Evolutionary conservation across 108 stramenopile species (phyloP), one percentile per base, ranked within the genome.

Genomic region (Cyclotella choctawhatcheeana): DNA sequence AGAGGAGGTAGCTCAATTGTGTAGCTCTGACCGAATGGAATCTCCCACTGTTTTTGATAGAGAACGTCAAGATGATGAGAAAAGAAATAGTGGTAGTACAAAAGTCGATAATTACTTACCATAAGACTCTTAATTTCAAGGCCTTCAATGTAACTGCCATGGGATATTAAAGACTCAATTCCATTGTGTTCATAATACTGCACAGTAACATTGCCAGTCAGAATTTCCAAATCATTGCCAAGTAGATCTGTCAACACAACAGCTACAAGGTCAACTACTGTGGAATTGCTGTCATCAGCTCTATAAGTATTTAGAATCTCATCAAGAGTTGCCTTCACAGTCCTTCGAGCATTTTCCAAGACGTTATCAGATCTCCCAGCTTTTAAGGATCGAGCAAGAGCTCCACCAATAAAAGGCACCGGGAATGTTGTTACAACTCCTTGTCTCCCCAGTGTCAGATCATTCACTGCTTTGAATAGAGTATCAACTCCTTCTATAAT

Each of bases 371-470:
- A 43, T 4, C 21, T 21, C 17, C 60, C 43, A 24, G 69, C 69
- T 17, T 60, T 53, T 6, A 60, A 29, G 1, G 54, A 33, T 10
- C 56, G 22, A 24, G 37, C 13, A 33, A 71, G 26, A n/a, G 58
- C 54, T 0, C 43, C 20, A 2, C 25, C 30, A 4, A 71, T 27
- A 3, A 71, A 29, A 13, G 69, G 80, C 20, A 69, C 20, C n/a
- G 31, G 18, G 26, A 76, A 71, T 27, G 34, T 52, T 33, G 80
- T 69, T 22, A 81, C 33, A 5, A 81, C 37, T 31, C 80, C 80
- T 24, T 66, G 60, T 47, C 16, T 33, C 17, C 80, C 80, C 32
- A 75, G 34, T 3, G 76, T 43, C 32, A 48, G 21, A 37, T 65
- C 53, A 54, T 81, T 74, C 14, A 55, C 60, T 21, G 40, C 27